Evolutionary conservation across 2,329 filamentous ascomycete genomes (phyloP), one percentile per base, ranked within the genome.

Genomic region (Rutstroemia sp.): DNA sequence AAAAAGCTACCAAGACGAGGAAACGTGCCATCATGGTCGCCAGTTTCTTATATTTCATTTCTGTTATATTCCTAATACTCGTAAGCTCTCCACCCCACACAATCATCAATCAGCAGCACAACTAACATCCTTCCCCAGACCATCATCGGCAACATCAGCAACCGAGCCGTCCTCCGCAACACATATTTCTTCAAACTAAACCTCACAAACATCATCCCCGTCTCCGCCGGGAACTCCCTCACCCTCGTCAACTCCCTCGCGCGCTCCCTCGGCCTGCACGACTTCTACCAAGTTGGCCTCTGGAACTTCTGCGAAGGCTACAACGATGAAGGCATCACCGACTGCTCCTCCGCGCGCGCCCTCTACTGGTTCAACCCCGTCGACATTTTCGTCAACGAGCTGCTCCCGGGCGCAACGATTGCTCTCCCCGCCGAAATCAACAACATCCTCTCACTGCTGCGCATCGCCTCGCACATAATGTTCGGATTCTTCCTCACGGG

Each of bases 241-340:
- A 87, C 88, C 0, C 78, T 96, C 47, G 87, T 95, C 72, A 95
- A 95, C 75, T 90, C 85, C 47, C 91, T 96, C 62, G 90, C 91
- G 4, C 85, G 89, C 52, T 89, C 87, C 21, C 77, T 96, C 54
- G 92, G 92, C 30, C 78, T 96, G 49, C 90, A 95, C 70, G 92
- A 96, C 72, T 96, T 95, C 73, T 96, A 96, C 72, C 88, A 91
- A 66, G 88, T 95, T 27, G 92, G 92, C 5, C 74, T 96, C 42
- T 97, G 92, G 92, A 87, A 85, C 58, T 96, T 87, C 71, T 97
- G 92, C 72, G 89, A 95, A 71, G 92, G 92, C 19, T 95, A 92
- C 71, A 76, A 82, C 56, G 78, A 81, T 64, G 77, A 86, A 64
- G 88, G 88, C 39, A 83, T 94, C 60, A 92, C 89, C 0, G 74